A percentile compares a stretch with the other conserved stretches of the same genome.
These are phyloP conservation scores for Bryum argenteum DNA, from an alignment of 225 moss, liverwort and hornwort species.

Conservation along the genomic window DNA sequence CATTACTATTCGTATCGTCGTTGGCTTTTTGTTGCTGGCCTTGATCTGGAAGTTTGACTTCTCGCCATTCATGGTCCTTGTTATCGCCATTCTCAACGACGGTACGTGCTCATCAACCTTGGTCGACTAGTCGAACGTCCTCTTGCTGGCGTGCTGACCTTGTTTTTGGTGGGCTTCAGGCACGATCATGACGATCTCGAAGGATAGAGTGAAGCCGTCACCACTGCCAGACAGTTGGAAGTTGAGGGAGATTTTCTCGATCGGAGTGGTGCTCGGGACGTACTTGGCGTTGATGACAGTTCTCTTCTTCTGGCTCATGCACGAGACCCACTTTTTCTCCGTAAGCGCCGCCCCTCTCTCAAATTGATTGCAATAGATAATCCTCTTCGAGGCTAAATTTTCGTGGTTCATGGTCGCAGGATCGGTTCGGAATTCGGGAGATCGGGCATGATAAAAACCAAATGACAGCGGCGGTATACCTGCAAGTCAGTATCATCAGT, in stretches of 20 bases:
- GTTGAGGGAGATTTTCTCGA: constrained; percentile 70
- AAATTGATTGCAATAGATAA: no score
- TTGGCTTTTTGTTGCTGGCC: constrained; percentile 60
- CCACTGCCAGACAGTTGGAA: constrained; percentile 87
- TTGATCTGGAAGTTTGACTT: constrained; percentile 76
- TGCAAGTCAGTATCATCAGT: constrained; percentile 64
- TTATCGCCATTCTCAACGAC: constrained; percentile 77
- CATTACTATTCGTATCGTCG: constrained; percentile 77
- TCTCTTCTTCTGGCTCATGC: constrained; percentile 64
- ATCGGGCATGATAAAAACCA: constrained; percentile 41
- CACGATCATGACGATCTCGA: constrained; percentile 84
- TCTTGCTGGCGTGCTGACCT: no score
- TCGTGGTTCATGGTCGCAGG: constrained; percentile 23
- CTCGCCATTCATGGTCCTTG: constrained; percentile 72
- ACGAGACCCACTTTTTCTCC: constrained; percentile 52
- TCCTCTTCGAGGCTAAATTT: no score
- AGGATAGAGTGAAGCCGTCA: constrained; percentile 81
- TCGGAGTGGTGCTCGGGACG: constrained; percentile 72
- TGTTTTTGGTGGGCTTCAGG: constrained; percentile 22
- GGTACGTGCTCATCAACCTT: constrained; percentile 31
- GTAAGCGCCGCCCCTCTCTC: constrained; percentile 14
- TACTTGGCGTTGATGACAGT: constrained; percentile 76
- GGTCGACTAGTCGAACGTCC: no score
- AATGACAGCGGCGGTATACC: constrained; percentile 62
- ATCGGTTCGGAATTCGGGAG: constrained; percentile 44